A percentile compares a stretch with the other conserved stretches of the same genome.
Evolutionary conservation across 179 eudicot species (phyloP).

Genomic region (Pouteria campechiana): DNA sequence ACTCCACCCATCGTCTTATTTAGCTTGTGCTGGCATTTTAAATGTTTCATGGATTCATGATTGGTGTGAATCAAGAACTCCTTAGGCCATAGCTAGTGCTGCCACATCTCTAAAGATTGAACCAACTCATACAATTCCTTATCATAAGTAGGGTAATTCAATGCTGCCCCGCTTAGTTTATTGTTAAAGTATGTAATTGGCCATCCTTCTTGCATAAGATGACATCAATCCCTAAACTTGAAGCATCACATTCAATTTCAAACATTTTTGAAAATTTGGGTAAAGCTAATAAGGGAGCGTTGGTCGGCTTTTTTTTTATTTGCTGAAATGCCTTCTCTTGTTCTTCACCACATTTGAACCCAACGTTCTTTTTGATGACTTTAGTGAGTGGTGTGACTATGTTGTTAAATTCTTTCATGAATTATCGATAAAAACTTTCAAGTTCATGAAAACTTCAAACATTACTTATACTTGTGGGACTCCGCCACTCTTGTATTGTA

Average conservation of each 20-base stretch:
- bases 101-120: background rate
- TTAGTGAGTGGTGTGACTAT: background rate
- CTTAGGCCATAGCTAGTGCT: background rate
- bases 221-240: constrained; percentile 4
- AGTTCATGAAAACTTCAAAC: constrained; percentile 4
- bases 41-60: background rate
- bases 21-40: background rate
- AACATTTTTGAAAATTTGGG: background rate
- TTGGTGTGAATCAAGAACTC: background rate
- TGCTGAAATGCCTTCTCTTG: background rate
- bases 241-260: constrained; percentile 7
- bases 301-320: background rate
- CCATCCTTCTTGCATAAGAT: background rate
- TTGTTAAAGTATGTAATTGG: constrained; percentile 8
- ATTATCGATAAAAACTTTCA: constrained; percentile 1
- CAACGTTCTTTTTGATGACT: background rate
- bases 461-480: background rate
- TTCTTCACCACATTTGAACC: constrained; percentile 1
- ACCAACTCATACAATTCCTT: background rate
- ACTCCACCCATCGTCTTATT: background rate
- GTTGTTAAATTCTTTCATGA: background rate
- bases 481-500: background rate
- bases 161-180: background rate
- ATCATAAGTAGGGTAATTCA: constrained; percentile 7
- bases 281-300: background rate